Percentiles rank a stretch among this genome's conserved stretches.
Conservation (phyloP, 495 filamentous ascomycete genomes). For the Glonium stellatum region DNA sequence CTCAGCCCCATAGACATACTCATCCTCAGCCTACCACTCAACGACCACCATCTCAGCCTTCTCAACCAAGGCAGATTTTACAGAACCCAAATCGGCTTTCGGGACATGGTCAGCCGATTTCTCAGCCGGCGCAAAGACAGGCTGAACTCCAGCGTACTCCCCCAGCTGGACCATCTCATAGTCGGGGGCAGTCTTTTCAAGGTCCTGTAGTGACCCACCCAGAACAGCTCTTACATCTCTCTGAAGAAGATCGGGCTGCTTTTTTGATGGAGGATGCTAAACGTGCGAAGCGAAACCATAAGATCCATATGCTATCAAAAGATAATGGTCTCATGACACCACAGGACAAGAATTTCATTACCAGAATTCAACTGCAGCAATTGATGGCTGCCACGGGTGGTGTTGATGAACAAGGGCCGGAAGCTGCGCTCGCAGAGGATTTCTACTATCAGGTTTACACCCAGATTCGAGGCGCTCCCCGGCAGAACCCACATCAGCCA, state of each 20-base stretch:
- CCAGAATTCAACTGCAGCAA: slow-evolving; percentile 93
- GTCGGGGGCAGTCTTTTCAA: slow-evolving; percentile 35
- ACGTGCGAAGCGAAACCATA: slow-evolving; percentile 94
- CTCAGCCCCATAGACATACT: slow-evolving; percentile 24
- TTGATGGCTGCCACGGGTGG: slow-evolving; percentile 86
- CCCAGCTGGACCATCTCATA: slow-evolving; percentile 24
- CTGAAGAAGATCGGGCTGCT: slow-evolving; percentile 68
- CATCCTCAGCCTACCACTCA: slow-evolving; percentile 36
- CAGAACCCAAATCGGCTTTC: slow-evolving; percentile 44
- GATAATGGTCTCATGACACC: slow-evolving; percentile 98
- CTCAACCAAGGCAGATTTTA: slow-evolving; percentile 42
- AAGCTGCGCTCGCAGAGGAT: slow-evolving; percentile 77
- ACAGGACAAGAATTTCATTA: slow-evolving; percentile 99
- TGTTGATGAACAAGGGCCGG: slow-evolving; percentile 68
- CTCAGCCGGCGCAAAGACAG: slow-evolving; percentile 27
- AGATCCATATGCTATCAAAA: slow-evolving; percentile 86
- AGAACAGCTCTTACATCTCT: slow-evolving; percentile 66
- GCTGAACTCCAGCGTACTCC: slow-evolving; percentile 24
- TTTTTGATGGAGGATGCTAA: slow-evolving; percentile 88
- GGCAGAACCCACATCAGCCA: slow-evolving; percentile 83
- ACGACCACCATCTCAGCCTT: slow-evolving; percentile 36
- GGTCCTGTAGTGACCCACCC: slow-evolving; percentile 57
- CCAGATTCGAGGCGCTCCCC: slow-evolving; percentile 80
- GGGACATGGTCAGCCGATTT: slow-evolving; percentile 31
- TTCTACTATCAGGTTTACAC: slow-evolving; percentile 98